These are phyloP conservation scores for Leucocoprinus leucothites DNA, from an alignment of 768 basidiomycete species.

Conservation along the genomic window DNA sequence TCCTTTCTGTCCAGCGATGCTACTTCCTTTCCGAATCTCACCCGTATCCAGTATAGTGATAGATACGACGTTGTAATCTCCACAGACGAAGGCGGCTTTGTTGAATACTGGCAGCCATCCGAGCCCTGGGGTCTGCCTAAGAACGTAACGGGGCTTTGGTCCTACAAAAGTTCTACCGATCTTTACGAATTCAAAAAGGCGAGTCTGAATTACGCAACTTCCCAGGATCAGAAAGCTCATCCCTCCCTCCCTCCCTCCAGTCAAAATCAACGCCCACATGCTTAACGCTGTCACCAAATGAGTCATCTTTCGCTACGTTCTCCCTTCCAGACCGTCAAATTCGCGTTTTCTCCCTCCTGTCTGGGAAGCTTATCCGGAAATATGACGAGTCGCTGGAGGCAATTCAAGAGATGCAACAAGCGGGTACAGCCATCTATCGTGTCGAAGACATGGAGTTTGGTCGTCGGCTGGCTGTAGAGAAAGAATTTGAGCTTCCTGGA, in stretches of 20 bases:
- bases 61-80: constrained; percentile 89
- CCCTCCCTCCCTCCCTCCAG: constrained; percentile 35
- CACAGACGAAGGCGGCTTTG: constrained; percentile 90
- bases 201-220: constrained; percentile 5
- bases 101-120: constrained; percentile 93
- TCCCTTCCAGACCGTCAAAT: constrained; percentile 93
- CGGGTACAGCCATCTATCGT: constrained; percentile 86
- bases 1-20: constrained; percentile 11
- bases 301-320: constrained; percentile 87
- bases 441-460: constrained; percentile 99
- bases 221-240: not conserved
- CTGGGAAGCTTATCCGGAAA: constrained; percentile 85
- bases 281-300: constrained; percentile 87
- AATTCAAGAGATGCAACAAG: constrained; percentile 98
- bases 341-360: constrained; percentile 88
- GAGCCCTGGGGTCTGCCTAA: constrained; percentile 88
- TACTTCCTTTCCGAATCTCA: not conserved
- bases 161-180: constrained; percentile 88
- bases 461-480: constrained; percentile 88
- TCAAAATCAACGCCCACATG: constrained; percentile 90
- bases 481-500: constrained; percentile 83
- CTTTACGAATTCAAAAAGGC: constrained; percentile 99
- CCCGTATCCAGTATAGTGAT: constrained; percentile 72
- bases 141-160: constrained; percentile 78
- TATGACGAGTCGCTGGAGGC: constrained; percentile 94